A percentile compares a stretch with the other conserved stretches of the same genome.
phyloP scores from a whole-genome alignment of 1,284 basidiomycete genomes.

The Pseudozyma pruni region DNA sequence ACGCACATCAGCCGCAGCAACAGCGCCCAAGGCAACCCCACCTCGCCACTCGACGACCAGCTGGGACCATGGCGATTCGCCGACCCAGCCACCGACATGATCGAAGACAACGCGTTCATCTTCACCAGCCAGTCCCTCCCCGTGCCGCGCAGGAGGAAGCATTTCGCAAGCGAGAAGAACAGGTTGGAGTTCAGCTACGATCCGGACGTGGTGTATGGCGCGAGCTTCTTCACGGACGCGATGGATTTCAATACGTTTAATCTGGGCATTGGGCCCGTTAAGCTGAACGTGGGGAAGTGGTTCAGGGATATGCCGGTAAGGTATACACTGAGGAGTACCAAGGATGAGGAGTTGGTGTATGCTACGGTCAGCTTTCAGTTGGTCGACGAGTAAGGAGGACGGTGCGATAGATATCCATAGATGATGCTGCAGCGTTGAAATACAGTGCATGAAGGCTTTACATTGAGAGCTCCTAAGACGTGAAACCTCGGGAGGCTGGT shows the following conservation, averaged over 20 bases:
- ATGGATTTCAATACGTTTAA: conserved; percentile 64
- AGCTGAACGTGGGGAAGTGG: conserved; percentile 53
- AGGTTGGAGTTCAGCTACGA: conserved; percentile 65
- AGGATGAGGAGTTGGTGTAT: conserved; percentile 68
- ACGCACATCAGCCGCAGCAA: conserved; percentile 21
- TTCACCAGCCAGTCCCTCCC: conserved; percentile 67
- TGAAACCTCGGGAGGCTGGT: too few relatives aligned
- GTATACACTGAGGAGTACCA: conserved; percentile 68
- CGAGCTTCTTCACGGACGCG: conserved; percentile 62
- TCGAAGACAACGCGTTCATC: conserved; percentile 70
- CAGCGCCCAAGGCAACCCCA: conserved; percentile 10
- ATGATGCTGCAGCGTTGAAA: too few relatives aligned
- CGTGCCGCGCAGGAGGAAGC: conserved; percentile 67
- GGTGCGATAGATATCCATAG: too few relatives aligned
- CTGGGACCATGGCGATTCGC: conserved; percentile 69
- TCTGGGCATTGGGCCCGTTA: conserved; percentile 59
- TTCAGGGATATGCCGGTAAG: conserved; percentile 69
- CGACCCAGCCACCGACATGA: conserved; percentile 67
- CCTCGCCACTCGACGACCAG: conserved; percentile 55
- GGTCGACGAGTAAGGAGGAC: conserved; percentile 59
- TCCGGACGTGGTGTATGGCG: conserved; percentile 65
- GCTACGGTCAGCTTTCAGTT: conserved; percentile 68
- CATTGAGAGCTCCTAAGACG: too few relatives aligned
- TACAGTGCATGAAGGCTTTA: too few relatives aligned
- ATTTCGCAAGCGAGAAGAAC: conserved; percentile 66